Evolutionary conservation across 2,329 filamentous ascomycete genomes (phyloP).

Genomic region (Penicillium sp.): DNA sequence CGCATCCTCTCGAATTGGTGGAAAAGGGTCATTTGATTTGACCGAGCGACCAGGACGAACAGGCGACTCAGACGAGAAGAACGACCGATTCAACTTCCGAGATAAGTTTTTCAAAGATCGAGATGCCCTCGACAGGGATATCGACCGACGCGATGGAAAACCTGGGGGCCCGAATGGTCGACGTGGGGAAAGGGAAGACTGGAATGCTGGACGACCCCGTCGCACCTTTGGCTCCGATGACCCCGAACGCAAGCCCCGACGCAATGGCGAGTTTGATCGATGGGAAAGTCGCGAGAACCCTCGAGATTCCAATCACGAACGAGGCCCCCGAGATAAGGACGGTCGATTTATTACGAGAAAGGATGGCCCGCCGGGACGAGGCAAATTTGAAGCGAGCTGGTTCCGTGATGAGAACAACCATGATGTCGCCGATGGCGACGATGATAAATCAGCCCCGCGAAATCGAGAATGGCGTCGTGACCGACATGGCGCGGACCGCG

Average conservation of each 20-base stretch:
- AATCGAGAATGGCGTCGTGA: conserved; percentile 60
- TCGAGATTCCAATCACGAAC: conserved; percentile 46
- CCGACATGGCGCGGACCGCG: conserved; percentile 45
- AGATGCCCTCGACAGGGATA: conserved; percentile 31
- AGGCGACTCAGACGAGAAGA: conserved; percentile 54
- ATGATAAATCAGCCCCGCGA: conserved; percentile 45
- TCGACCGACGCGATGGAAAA: conserved; percentile 37
- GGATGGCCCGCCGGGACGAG: conserved; percentile 51
- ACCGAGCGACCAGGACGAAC: conserved; percentile 43
- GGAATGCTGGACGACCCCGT: conserved; percentile 37
- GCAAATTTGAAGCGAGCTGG: conserved; percentile 68
- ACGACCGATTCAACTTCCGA: conserved; percentile 59
- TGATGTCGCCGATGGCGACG: conserved; percentile 37
- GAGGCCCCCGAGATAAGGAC: conserved; percentile 51
- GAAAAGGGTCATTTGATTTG: conserved; percentile 44
- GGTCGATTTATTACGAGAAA: conserved; percentile 55
- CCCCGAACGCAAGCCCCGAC: conserved; percentile 36
- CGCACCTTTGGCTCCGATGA: conserved; percentile 41
- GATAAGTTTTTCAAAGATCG: conserved; percentile 41
- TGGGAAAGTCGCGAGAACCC: conserved; percentile 46
- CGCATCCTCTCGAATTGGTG: conserved; percentile 59
- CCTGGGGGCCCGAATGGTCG: conserved; percentile 29
- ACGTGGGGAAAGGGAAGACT: conserved; percentile 40
- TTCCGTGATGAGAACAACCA: conserved; percentile 53
- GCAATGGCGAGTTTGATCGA: conserved; percentile 41